These are phyloP conservation scores for Naematelia encephala DNA, from an alignment of 768 basidiomycete genomes.

Conservation along the genomic window DNA sequence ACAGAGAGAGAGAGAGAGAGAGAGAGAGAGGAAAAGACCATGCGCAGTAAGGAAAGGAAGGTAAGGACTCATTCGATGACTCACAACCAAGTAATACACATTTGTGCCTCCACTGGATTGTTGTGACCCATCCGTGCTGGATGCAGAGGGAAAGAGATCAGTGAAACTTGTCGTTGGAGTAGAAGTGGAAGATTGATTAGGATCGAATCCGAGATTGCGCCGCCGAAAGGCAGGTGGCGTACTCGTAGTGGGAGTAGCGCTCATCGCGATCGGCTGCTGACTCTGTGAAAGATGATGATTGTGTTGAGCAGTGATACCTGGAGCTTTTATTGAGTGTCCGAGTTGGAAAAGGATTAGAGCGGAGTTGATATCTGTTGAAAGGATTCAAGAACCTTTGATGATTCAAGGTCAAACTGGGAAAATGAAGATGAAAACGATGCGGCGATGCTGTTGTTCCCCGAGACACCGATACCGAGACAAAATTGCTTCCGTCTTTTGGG, in stretches of 20 bases:
- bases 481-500: too few species aligned
- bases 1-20: not conserved
- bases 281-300: too few species aligned
- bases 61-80: too few species aligned
- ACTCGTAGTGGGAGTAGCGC: not conserved
- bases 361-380: too few species aligned
- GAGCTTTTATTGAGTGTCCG: too few species aligned
- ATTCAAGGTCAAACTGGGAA: too few species aligned
- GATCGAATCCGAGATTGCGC: conserved; percentile 1
- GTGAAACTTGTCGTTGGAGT: not conserved
- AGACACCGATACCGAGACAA: too few species aligned
- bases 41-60: not conserved
- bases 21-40: not conserved
- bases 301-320: too few species aligned
- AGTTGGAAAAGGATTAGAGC: too few species aligned
- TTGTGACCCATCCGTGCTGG: conserved; percentile 2
- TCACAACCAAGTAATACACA: conserved; percentile 43
- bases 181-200: not conserved
- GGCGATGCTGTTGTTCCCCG: too few species aligned
- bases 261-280: not conserved
- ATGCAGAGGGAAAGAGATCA: conserved; percentile 28
- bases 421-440: too few species aligned
- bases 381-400: too few species aligned
- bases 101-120: conserved; percentile 16
- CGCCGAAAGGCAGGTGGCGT: not conserved